A percentile compares a stretch with the other conserved stretches of the same genome.
Conservation (phyloP, 148 eudicot genomes). For the Dysphania ambrosioides region DNA sequence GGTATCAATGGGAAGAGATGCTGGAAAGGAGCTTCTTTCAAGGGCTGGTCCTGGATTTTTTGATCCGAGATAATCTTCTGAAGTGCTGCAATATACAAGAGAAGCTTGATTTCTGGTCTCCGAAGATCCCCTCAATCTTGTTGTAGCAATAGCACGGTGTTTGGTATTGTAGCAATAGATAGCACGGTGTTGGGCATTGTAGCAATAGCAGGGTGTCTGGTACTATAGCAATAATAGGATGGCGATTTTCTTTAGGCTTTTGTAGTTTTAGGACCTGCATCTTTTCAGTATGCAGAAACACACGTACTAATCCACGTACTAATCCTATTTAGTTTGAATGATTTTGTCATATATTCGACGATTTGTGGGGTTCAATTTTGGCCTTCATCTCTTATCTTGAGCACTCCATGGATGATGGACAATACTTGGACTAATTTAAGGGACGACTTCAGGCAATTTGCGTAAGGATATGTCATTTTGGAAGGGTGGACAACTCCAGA, state of each 20-base stretch:
- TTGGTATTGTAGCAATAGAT: background rate
- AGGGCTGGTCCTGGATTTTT: conserved; percentile 85
- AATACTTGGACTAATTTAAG: too few species aligned
- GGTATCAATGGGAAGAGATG: conserved; percentile 84
- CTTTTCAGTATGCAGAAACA: background rate
- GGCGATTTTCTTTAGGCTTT: background rate
- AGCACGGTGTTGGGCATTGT: conserved; percentile 1
- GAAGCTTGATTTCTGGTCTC: background rate
- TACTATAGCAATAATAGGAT: conserved; percentile 12
- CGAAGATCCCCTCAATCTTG: background rate
- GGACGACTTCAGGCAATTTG: too few species aligned
- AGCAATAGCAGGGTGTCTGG: background rate
- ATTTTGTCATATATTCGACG: conserved; percentile 4
- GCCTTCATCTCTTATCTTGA: background rate
- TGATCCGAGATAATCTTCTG: conserved; percentile 41
- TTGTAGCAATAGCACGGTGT: conserved; percentile 12
- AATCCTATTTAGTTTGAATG: background rate
- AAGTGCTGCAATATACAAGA: background rate
- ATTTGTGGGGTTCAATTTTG: background rate
- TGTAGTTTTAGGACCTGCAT: conserved; percentile 15
- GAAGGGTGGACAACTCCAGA: too few species aligned
- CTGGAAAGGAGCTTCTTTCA: conserved; percentile 83
- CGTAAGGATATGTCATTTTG: too few species aligned
- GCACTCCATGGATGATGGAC: too few species aligned
- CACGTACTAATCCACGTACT: background rate